Conservation (phyloP, 202 grass and related monocot genomes). For the Schoenoplectus tabernaemontani region DNA sequence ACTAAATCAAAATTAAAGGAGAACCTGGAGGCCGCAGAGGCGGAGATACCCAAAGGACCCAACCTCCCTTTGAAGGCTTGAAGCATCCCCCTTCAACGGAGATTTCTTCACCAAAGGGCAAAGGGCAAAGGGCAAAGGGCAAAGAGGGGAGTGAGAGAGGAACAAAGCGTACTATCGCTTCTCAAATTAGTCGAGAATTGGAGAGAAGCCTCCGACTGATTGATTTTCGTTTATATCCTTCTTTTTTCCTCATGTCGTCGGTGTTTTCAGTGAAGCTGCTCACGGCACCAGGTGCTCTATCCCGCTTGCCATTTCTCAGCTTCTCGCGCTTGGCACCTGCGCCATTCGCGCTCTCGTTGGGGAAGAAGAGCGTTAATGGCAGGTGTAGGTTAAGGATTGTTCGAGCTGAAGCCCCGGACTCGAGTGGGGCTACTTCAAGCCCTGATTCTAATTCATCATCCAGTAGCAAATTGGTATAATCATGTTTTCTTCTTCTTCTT, state of each 20-base stretch:
- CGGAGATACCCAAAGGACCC: background rate
- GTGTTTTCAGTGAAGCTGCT: constrained; percentile 16
- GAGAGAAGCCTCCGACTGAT: background rate
- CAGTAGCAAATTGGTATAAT: constrained; percentile 14
- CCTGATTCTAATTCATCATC: background rate
- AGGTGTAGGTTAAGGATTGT: background rate
- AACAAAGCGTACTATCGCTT: no score
- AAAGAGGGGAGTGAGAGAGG: no score
- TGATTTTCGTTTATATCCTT: background rate
- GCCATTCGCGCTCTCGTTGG: background rate
- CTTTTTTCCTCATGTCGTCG: background rate
- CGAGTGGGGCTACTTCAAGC: background rate
- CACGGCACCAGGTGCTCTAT: background rate
- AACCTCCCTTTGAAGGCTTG: constrained; percentile 10
- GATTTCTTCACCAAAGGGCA: background rate
- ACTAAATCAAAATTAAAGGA: background rate
- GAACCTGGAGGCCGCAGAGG: background rate
- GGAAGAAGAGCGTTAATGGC: background rate
- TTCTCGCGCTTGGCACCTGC: background rate
- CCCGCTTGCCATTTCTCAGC: background rate
- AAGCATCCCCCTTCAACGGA: background rate
- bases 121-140: no score
- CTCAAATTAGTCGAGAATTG: background rate
- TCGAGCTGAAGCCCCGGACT: background rate
- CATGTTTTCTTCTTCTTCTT: background rate